phyloP scores from a whole-genome alignment of 345 rosid species.

The Moringa oleifera region DNA sequence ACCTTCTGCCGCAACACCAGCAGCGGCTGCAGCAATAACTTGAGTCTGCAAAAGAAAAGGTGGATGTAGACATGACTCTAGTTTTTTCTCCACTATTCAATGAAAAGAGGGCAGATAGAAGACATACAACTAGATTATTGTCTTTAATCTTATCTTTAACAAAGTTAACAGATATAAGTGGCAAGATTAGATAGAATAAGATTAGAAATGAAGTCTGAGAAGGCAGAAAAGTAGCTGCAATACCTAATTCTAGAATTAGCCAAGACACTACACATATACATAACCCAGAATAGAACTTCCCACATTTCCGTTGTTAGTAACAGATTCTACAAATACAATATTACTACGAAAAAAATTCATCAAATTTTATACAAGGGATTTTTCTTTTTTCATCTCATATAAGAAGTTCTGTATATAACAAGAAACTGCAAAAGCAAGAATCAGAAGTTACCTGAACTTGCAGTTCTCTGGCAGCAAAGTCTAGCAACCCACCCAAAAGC shows the following conservation, averaged over 20 bases:
- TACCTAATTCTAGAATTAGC: too few relatives aligned
- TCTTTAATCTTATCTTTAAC: not conserved
- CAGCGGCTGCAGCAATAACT: slow-evolving; percentile 99
- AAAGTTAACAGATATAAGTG: not conserved
- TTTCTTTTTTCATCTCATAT: not conserved
- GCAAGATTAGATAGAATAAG: not conserved
- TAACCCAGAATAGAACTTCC: not conserved
- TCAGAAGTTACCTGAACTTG: slow-evolving; percentile 75
- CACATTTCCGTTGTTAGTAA: not conserved
- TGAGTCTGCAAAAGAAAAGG: slow-evolving; percentile 73
- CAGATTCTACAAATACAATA: not conserved
- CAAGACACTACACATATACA: too few relatives aligned
- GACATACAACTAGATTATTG: not conserved
- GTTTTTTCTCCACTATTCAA: not conserved
- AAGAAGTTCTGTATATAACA: too few relatives aligned
- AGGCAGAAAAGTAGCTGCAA: not conserved
- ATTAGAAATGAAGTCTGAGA: not conserved
- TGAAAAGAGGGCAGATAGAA: not conserved
- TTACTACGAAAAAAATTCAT: not conserved
- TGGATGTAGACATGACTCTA: slow-evolving; percentile 23
- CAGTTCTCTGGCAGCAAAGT: slow-evolving; percentile 94
- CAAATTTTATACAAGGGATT: too few relatives aligned
- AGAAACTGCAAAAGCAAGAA: slow-evolving; percentile 5
- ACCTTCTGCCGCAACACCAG: slow-evolving; percentile 99
- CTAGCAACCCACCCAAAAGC: slow-evolving; percentile 91